Evolutionary conservation across 352 stramenopile species (phyloP), one percentile per base, ranked within the genome.

Genomic region (Phytophthora agathidicida): DNA sequence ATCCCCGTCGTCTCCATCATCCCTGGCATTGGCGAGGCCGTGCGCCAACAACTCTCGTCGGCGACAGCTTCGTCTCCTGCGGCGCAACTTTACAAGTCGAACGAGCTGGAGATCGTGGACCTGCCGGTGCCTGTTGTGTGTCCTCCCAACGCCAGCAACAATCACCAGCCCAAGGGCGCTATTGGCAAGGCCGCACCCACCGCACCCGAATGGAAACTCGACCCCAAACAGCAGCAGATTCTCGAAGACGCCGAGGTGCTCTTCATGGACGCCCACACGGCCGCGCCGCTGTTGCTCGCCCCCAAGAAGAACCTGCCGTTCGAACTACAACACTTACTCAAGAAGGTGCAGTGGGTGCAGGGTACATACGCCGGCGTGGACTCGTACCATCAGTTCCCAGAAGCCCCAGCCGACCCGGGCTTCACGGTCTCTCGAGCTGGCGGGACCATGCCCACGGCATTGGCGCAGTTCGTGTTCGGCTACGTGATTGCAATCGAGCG

Each of bases 351-450:
- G 28, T 86, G 77, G 77, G 65, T 86, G 5, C 77, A 86, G 39
- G 70, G 68, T 26, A 86, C 74, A 0, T 86, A 81, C 46, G 77
- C 77, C 9, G 77, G 77, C 14, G 66, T 86, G 4, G 77, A 86
- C 37, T 62, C 67, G 19, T 78, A 81, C 50, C 62, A 70, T 8
- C 55, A 77, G n/a, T 68, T 70, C 27, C 27, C 46, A 1, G 50
- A 71, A 1, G 54, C 68, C 3, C 42, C 53, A 5, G 38, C 45
- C 3, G 35, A 52, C 16, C 68, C 71, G 2, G 46, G 41, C 16
- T 84, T 86, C 51, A 74, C 52, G 5, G 52, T 83, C 36, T 77
- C 77, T 33, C 71, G 77, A n/a, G 77, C 73, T 2, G 77, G 73
- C 1, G 74, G 73, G 6, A 84, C 84, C 60, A 81, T 84, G 71